Evolutionary conservation across 192 early-diverging fungal genomes (phyloP).

Genomic region (Pecoramyces ruminantium): DNA sequence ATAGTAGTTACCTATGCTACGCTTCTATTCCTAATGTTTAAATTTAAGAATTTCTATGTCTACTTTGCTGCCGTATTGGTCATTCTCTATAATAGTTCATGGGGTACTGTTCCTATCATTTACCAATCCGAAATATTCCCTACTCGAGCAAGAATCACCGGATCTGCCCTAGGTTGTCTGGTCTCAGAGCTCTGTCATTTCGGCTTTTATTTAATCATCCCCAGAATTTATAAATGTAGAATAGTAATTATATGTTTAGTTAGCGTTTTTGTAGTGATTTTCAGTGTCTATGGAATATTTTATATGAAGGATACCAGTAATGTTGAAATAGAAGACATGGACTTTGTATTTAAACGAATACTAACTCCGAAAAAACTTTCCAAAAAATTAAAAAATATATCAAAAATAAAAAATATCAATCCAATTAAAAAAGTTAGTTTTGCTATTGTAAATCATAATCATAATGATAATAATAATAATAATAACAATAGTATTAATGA

Average conservation of each 20-base stretch:
- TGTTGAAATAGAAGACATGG: background rate
- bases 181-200: no score
- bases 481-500: background rate
- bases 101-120: background rate
- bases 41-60: background rate
- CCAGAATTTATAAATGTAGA: no score
- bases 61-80: background rate
- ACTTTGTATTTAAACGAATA: background rate
- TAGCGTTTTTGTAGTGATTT: background rate
- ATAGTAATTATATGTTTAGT: background rate
- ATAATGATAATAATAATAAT: no score
- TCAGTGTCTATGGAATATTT: background rate
- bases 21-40: background rate
- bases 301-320: background rate
- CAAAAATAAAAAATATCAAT: background rate
- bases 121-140: background rate
- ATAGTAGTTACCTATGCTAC: background rate
- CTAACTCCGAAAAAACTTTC: background rate
- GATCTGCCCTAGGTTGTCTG: background rate
- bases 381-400: background rate
- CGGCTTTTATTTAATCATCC: no score
- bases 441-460: background rate
- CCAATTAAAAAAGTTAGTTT: background rate
- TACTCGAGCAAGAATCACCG: background rate
- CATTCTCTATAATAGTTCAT: background rate